These are phyloP conservation scores for Colletotrichum cereale DNA, from an alignment of 2,329 filamentous ascomycete genomes.

Conservation along the genomic window DNA sequence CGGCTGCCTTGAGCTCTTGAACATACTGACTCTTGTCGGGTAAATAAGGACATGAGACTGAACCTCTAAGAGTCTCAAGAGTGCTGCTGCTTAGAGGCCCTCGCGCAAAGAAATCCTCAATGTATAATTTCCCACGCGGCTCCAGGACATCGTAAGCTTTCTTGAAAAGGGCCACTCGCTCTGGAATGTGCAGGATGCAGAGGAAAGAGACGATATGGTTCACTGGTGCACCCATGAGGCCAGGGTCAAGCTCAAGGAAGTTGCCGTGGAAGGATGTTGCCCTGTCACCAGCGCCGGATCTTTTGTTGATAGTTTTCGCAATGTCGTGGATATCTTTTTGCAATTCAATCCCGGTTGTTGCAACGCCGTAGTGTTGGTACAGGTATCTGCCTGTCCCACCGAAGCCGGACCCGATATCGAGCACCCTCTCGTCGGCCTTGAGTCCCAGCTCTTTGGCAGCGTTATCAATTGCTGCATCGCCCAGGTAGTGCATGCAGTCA, in stretches of 20 bases:
- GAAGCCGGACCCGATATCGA: conserved; percentile 44
- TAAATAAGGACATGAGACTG: conserved; percentile 40
- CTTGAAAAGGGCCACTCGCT: conserved; percentile 37
- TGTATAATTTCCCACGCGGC: conserved; percentile 39
- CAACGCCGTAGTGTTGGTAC: conserved; percentile 31
- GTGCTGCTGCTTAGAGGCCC: conserved; percentile 13
- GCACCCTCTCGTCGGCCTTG: conserved; percentile 31
- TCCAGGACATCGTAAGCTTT: conserved; percentile 35
- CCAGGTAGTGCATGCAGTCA: conserved; percentile 45
- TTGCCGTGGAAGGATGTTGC: conserved; percentile 41
- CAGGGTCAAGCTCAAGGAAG: conserved; percentile 32
- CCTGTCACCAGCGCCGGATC: conserved; percentile 20
- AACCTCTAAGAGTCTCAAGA: conserved; percentile 25
- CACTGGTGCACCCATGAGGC: conserved; percentile 18
- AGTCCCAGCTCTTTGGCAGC: conserved; percentile 38
- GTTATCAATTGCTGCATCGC: conserved; percentile 41
- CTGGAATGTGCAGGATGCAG: conserved; percentile 42
- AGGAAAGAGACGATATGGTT: conserved; percentile 43
- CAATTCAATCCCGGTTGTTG: conserved; percentile 42
- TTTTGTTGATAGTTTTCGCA: conserved; percentile 40
- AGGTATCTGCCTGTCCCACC: conserved; percentile 44
- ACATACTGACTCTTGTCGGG: conserved; percentile 38
- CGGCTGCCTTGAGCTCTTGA: conserved; percentile 36
- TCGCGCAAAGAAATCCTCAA: conserved; percentile 43
- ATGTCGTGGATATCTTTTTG: conserved; percentile 43